Evolutionary conservation across 441 rosid genomes (phyloP), one percentile per base, ranked within the genome.

Genomic region (Pelargonium citronellum): DNA sequence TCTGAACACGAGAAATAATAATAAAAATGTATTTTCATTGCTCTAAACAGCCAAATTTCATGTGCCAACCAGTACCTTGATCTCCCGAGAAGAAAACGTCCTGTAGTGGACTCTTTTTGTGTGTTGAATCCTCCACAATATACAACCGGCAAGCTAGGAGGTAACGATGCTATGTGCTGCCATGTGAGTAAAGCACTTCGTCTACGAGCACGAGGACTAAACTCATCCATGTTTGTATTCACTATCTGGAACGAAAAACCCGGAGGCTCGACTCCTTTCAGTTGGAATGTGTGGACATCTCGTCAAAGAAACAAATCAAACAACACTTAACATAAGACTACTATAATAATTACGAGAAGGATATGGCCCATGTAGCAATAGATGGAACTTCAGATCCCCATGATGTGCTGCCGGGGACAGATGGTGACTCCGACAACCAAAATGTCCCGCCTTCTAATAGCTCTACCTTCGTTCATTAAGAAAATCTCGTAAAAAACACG

Each of bases 351-450:
- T 16, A 27, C 22, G 41, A 62, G 24, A 84, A 90, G 99, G 99
- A 95, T 95, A 95, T 95, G 55, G 96, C 96, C 99, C 97, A 91
- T 64, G 99, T 95, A 12, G 97, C 97, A 76, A 87, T 80, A 73
- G 89, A 92, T 39, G 99, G 99, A 80, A 82, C 96, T 67, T 57
- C 82, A 7, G 96, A 89, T 74, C 96, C 97, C 99, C 99, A 95
- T 9, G 99, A 82, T 13, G 70, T 85, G 85, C 96, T 95, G 78
- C 97, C 97, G 55, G 97, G 92, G 69, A 95, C 97, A 66, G 99
- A 95, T 66, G 99, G 99, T n/a, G 99, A 90, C 78, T 92, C 99
- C 0, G 99, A 95, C 80, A 95, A 72, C 99, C 99, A 95, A 86
- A 95, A 95, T 7, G 99, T 95, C 75, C 99, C 99, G 60, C 97